phyloP scores from a whole-genome alignment of 2,329 filamentous ascomycete genomes.

The Amesomyces nigricolor region DNA sequence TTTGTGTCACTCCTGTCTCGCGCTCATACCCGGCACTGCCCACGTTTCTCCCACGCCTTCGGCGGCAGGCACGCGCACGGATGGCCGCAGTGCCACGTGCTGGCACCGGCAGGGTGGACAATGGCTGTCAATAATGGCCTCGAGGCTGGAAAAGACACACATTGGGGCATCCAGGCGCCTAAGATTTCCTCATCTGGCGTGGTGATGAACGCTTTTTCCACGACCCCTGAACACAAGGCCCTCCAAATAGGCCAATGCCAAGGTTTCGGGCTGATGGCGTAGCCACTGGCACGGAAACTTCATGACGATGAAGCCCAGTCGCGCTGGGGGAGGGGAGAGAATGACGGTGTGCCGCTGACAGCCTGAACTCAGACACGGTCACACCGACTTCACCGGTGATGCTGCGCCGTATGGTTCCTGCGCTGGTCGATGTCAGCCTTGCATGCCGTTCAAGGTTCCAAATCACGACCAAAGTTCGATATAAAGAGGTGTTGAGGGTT shows the following conservation, averaged over 20 bases:
- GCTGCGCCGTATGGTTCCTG: neutral
- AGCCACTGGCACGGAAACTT: neutral
- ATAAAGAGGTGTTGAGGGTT: neutral
- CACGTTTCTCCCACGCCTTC: slow-evolving; percentile 17
- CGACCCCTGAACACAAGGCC: neutral
- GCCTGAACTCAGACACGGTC: slow-evolving; percentile 5
- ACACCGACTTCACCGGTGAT: slow-evolving; percentile 1
- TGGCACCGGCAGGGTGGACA: slow-evolving; percentile 11
- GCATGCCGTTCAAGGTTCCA: neutral
- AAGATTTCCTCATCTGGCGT: slow-evolving; percentile 11
- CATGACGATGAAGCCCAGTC: neutral
- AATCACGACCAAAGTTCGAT: neutral
- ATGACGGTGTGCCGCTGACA: neutral
- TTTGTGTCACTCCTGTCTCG: slow-evolving; percentile 28
- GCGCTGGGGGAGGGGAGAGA: neutral
- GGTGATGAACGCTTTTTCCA: slow-evolving; percentile 4
- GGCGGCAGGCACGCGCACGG: slow-evolving; percentile 11
- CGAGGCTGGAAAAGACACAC: slow-evolving; percentile 10
- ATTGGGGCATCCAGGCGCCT: slow-evolving; percentile 6
- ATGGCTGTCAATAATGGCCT: slow-evolving; percentile 20
- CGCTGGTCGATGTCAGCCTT: neutral
- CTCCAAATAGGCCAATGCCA: slow-evolving; percentile 2
- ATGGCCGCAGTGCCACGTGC: slow-evolving; percentile 16
- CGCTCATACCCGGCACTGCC: slow-evolving; percentile 17
- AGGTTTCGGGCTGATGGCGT: slow-evolving; percentile 9